phyloP scores from a whole-genome alignment of 768 basidiomycete species.

The Mycena leptocephala region DNA sequence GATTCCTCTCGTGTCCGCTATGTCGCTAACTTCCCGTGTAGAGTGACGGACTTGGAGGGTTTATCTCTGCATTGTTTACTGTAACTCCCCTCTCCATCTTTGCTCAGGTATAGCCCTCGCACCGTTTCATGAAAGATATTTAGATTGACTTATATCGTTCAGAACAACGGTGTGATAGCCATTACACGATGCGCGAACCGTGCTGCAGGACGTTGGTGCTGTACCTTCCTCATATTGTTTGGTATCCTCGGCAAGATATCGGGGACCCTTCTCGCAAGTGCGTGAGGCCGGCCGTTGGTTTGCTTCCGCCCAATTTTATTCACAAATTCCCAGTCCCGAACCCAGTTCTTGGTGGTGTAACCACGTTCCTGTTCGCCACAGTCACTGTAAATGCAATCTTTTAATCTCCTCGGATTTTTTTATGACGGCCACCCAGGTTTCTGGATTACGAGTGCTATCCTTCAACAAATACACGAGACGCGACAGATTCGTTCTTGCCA shows the following conservation, averaged over 20 bases:
- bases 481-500: too few relatives aligned
- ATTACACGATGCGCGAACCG: slow-evolving; percentile 91
- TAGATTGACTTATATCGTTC: slow-evolving; percentile 56
- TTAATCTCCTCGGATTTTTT: too few relatives aligned
- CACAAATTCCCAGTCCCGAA: slow-evolving; percentile 77
- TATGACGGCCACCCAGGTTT: too few relatives aligned
- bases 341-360: slow-evolving; percentile 88
- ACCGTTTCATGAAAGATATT: slow-evolving; percentile 23
- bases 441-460: too few relatives aligned
- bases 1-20: not conserved
- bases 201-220: slow-evolving; percentile 85
- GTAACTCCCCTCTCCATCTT: slow-evolving; percentile 80
- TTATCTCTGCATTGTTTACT: slow-evolving; percentile 86
- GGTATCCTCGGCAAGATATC: slow-evolving; percentile 85
- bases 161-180: slow-evolving; percentile 89
- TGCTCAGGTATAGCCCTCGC: slow-evolving; percentile 53
- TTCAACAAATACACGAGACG: too few relatives aligned
- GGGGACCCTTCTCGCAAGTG: slow-evolving; percentile 83
- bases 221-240: slow-evolving; percentile 84
- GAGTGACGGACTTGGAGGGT: slow-evolving; percentile 86
- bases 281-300: not conserved
- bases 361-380: too few relatives aligned
- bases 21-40: not conserved
- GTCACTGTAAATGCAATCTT: too few relatives aligned
- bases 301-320: slow-evolving; percentile 84